Evolutionary conservation across 169 alveolate genomes (phyloP).

Genomic region (Amoebophrya sp.): DNA sequence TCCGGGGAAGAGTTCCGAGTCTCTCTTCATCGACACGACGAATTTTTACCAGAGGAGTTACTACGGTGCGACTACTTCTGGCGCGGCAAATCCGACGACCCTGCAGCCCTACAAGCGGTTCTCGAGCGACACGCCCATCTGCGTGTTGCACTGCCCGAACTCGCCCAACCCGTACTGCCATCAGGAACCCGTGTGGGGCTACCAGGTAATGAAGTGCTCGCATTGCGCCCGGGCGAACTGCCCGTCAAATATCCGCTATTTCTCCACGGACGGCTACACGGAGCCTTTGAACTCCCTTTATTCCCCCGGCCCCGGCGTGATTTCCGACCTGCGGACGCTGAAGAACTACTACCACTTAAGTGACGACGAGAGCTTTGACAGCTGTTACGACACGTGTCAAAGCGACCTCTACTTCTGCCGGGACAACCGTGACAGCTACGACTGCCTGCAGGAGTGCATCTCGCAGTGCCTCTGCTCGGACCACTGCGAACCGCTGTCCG

Average conservation of each 20-base stretch:
- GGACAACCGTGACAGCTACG: not conserved
- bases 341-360: not conserved
- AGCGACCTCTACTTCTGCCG: not conserved
- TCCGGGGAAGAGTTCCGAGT: not conserved
- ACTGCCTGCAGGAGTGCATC: constrained; percentile 24
- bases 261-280: not conserved
- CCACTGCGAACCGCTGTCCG: not conserved
- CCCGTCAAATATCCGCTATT: not conserved
- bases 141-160: not conserved
- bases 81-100: not conserved
- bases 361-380: not conserved
- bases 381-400: not conserved
- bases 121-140: not conserved
- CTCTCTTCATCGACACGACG: not conserved
- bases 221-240: not conserved
- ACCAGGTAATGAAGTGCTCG: not conserved
- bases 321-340: not conserved
- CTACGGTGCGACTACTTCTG: no score
- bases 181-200: not conserved
- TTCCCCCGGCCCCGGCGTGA: not conserved
- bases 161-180: not conserved
- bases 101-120: not conserved
- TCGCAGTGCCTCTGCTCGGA: constrained; percentile 25
- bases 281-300: not conserved
- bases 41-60: no score